Evolutionary conservation across 371 early-diverging fungal genomes (phyloP), one percentile per base, ranked within the genome.

Genomic region (Mortierella sp.): DNA sequence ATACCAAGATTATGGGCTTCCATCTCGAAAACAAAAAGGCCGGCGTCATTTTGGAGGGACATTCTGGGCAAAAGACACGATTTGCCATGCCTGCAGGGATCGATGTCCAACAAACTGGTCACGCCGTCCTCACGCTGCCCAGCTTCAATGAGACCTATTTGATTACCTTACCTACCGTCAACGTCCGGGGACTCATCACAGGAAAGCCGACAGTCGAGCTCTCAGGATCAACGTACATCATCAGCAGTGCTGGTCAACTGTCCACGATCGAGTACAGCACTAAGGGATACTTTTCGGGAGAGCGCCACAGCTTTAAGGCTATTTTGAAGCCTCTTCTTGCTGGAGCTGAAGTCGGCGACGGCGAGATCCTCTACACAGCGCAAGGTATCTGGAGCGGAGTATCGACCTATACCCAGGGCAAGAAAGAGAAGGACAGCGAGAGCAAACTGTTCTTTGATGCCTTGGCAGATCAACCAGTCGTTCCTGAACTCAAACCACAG

Each of bases 121-220:
- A 89, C 47, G 87, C 86, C 43, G 86, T 89, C 2, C 61, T 91
- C 48, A 85, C 86, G 42, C 54, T 91, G 60, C 76, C 82, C 47
- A 60, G 83, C 43, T 64, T 81, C 56, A 80, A 84, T 49, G 94
- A 94, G 54, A 81, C 86, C 17, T 94, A 91, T 67, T 78, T 90
- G 48, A 84, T 94, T 63, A 88, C 93, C 8, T 80, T 93, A 7
- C 94, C 94, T 3, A 86, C 90, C 39, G 82, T 94, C 37, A 86
- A 88, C 59, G 86, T 94, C 57, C 88, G 92, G 70, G 93, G 94
- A 48, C 86, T 94, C 53, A 85, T 93, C 80, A 88, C 90, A 34
- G 94, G 92, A 28, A 86, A 88, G 39, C 89, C 93, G n/a, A 91
- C 88, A 70, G 85, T 94, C 60, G 95, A 94, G 70, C 82, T 93